Base-by-base conservation (phyloP, 2,329 filamentous ascomycete genomes). In the Colletotrichum chlorophyti region DNA sequence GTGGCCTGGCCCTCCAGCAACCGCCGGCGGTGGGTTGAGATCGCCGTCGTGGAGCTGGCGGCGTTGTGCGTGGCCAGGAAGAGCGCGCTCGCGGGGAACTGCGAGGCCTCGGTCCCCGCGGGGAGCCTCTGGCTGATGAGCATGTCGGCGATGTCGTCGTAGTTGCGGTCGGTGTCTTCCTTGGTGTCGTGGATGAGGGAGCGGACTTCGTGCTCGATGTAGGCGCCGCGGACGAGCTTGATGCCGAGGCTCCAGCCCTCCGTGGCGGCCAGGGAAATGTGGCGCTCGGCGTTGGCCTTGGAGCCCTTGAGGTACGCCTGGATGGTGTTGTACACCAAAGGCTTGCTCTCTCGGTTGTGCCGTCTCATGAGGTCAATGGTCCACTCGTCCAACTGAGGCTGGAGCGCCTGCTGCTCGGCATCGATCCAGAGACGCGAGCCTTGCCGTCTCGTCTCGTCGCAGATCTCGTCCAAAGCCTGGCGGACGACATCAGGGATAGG, bases 11-110 rank as follows among this genome's bases (percentile, higher is more conserved):
- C 77, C 8, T 62, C 77, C 63, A 80, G 79, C 52, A 83, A 76
- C 29, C 88, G 73, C 11, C 74, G 76, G 21, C 82, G 81, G n/a
- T 83, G 83, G 46, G 76, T 79, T 15, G 80, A 75, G 12, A 96
- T 88, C 4, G 90, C 91, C 37, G 83, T 82, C 45, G 84, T 27
- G 9, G 55, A 49, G 55, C 55, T 59, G 26, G 35, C 26, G 43
- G 55, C 83, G 70, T 97, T 97, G 76, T 97, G 93, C 1, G 90
- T 90, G 9, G 93, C 93, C 12, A 97, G 80, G 24, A 97, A 85
- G 17, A 96, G 68, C 64, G 79, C 79, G 12, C 87, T 59, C 2
- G 35, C 79, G 1, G 72, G 71, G 0, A 88, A 88, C 67, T 87
- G 89, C 49, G 54, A 73, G 73, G 63, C 74, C 2, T 34, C 46